A percentile compares a stretch with the other conserved stretches of the same genome.
Evolutionary conservation across 2,329 filamentous ascomycete species (phyloP).

Genomic region (Aspergillus awamori): DNA sequence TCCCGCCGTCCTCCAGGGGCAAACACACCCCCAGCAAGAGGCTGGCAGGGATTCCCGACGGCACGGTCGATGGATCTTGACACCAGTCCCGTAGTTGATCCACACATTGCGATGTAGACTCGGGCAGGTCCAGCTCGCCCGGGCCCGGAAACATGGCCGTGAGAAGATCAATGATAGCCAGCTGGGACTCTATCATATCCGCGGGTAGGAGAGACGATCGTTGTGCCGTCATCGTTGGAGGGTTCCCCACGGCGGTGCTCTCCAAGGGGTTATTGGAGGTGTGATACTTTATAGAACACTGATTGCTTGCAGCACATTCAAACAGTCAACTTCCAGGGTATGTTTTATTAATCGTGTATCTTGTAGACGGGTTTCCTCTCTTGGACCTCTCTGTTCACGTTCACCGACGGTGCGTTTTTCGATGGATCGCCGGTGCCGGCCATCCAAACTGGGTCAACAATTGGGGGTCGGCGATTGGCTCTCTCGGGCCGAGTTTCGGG

Average conservation of each 20-base stretch:
- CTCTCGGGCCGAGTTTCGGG: no score
- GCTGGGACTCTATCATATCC: conserved; percentile 53
- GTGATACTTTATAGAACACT: no score
- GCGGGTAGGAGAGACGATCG: conserved; percentile 35
- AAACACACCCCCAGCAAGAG: conserved; percentile 29
- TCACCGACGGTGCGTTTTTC: no score
- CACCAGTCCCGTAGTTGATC: conserved; percentile 34
- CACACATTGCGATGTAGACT: conserved; percentile 34
- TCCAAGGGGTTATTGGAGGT: no score
- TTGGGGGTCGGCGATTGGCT: no score
- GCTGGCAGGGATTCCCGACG: conserved; percentile 23
- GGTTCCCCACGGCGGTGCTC: neutral
- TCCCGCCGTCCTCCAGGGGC: conserved; percentile 28
- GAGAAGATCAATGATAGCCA: conserved; percentile 56
- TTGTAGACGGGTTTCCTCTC: no score
- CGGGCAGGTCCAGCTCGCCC: conserved; percentile 46
- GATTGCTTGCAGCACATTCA: no score
- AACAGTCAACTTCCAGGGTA: no score
- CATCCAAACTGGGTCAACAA: no score
- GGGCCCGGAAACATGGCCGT: conserved; percentile 54
- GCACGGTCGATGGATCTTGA: conserved; percentile 17
- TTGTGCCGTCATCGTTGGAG: neutral
- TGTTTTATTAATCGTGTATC: no score
- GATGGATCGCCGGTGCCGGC: no score
- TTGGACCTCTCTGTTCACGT: no score